Conservation (phyloP, 2,329 filamentous ascomycete genomes). For the Anthostomella pinea region DNA sequence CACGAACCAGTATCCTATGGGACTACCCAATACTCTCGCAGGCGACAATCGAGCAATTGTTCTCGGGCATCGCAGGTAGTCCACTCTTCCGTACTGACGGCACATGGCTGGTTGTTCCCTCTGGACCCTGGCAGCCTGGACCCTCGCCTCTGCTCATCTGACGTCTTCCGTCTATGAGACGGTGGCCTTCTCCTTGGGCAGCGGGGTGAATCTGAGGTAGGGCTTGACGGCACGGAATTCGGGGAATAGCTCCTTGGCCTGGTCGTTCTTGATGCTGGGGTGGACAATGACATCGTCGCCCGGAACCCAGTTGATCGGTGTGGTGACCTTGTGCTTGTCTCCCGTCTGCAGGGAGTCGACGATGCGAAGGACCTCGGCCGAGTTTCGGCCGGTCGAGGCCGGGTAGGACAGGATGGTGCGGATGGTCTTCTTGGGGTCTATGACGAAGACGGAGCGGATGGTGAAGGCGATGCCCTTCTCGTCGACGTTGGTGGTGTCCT, state of each 20-base stretch:
- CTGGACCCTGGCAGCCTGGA: no score
- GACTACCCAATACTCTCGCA: no score
- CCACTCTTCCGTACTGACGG: no score
- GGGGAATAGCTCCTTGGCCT: slow-evolving; percentile 85
- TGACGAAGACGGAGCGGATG: slow-evolving; percentile 91
- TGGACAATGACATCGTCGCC: slow-evolving; percentile 93
- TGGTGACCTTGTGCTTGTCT: slow-evolving; percentile 85
- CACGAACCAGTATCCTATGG: no score
- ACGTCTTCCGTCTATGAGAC: slow-evolving; percentile 30
- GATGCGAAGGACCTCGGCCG: slow-evolving; percentile 73
- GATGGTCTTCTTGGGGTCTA: slow-evolving; percentile 92
- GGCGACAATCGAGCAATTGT: no score
- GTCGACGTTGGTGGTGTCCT: slow-evolving; percentile 79
- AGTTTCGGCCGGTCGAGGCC: slow-evolving; percentile 83
- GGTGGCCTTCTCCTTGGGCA: slow-evolving; percentile 53
- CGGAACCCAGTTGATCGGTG: slow-evolving; percentile 85
- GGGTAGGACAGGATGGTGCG: slow-evolving; percentile 91
- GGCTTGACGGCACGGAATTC: slow-evolving; percentile 67
- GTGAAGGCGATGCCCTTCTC: slow-evolving; percentile 85
- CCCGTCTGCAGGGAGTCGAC: slow-evolving; percentile 77
- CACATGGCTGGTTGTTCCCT: no score
- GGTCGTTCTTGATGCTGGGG: slow-evolving; percentile 75
- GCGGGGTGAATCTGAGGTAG: slow-evolving; percentile 70
- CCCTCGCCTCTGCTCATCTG: no score
- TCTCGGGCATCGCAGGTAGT: no score